Evolutionary conservation across 306 rosid genomes (phyloP).

Genomic region (Lupinus albus): DNA sequence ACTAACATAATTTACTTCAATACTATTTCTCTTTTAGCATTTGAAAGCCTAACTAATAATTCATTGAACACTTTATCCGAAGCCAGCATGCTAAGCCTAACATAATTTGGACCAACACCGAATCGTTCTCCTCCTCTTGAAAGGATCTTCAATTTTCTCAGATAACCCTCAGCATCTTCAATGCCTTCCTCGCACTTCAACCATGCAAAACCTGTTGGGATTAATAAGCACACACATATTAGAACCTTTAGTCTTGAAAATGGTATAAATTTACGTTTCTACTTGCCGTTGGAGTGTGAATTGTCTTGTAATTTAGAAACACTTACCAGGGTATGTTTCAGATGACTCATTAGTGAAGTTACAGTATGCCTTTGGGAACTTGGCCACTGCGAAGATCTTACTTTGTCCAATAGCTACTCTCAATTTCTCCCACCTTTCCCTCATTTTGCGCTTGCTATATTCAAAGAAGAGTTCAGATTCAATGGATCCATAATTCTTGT

Average conservation of each 20-base stretch:
- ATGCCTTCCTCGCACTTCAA: conserved; percentile 58
- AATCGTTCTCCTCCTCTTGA: conserved; percentile 64
- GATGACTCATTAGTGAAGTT: conserved; percentile 50
- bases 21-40: conserved; percentile 19
- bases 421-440: conserved; percentile 67
- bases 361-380: conserved; percentile 50
- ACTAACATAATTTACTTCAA: neutral
- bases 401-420: conserved; percentile 42
- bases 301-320: too few species aligned
- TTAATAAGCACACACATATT: neutral
- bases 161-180: conserved; percentile 48
- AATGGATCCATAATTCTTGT: conserved; percentile 43
- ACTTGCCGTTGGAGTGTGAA: too few species aligned
- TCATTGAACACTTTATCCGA: conserved; percentile 50
- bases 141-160: conserved; percentile 49
- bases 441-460: conserved; percentile 45
- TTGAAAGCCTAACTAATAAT: conserved; percentile 52
- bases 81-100: conserved; percentile 62
- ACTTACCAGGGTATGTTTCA: conserved; percentile 62
- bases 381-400: conserved; percentile 48
- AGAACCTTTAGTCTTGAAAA: conserved; percentile 3
- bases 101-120: conserved; percentile 54
- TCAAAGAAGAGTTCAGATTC: conserved; percentile 58
- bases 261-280: conserved; percentile 5
- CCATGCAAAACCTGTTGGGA: conserved; percentile 69